phyloP scores from a whole-genome alignment of 2,329 filamentous ascomycete genomes.

The Penicillium crustosum region DNA sequence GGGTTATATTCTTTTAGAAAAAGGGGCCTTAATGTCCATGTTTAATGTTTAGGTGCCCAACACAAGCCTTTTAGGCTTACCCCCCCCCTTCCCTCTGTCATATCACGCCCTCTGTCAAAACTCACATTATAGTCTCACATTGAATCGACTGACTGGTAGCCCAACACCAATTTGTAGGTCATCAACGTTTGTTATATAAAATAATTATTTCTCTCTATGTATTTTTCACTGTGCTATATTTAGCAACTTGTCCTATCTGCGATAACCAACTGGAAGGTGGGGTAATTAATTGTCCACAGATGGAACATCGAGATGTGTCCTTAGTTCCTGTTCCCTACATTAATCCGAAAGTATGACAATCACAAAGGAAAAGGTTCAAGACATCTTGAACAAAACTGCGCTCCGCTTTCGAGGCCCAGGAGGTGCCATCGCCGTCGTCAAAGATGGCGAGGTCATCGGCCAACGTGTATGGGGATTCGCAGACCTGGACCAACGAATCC shows the following conservation, averaged over 20 bases:
- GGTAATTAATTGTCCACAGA: constrained; percentile 6
- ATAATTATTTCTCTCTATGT: too few species aligned
- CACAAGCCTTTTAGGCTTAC: not conserved
- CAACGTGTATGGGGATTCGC: constrained; percentile 48
- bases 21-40: not conserved
- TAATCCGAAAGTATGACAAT: constrained; percentile 9
- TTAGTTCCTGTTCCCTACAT: not conserved
- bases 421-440: constrained; percentile 44
- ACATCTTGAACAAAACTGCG: constrained; percentile 21
- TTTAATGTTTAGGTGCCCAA: not conserved
- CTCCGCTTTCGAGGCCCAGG: constrained; percentile 41
- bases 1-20: not conserved
- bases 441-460: constrained; percentile 44
- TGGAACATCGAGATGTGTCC: not conserved
- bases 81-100: not conserved
- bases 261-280: constrained; percentile 12
- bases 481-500: constrained; percentile 41
- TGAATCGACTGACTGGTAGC: not conserved
- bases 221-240: not conserved
- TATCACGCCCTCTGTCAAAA: not conserved
- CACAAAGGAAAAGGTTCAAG: constrained; percentile 12
- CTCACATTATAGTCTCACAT: not conserved
- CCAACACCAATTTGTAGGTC: not conserved
- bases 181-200: not conserved
- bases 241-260: not conserved